Evolutionary conservation across 2,329 filamentous ascomycete genomes (phyloP).

Genomic region (Penicillium rolfsii): DNA sequence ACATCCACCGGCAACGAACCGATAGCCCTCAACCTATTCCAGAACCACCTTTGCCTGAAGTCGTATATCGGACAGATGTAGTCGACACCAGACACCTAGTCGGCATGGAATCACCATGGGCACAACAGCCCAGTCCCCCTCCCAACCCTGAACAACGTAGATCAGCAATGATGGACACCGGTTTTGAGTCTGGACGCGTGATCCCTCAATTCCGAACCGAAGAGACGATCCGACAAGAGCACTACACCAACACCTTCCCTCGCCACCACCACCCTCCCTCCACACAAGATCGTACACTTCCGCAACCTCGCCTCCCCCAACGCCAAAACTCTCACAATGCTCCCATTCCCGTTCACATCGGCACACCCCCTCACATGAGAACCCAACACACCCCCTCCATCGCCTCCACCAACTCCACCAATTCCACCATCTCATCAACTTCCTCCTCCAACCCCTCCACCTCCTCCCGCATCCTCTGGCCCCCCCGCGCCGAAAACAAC

Average conservation of each 20-base stretch:
- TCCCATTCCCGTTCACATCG: neutral
- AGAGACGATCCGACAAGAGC: neutral
- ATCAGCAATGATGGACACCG: neutral
- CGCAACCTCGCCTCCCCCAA: neutral
- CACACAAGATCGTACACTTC: neutral
- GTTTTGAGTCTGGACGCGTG: neutral
- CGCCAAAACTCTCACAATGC: neutral
- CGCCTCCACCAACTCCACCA: conserved; percentile 11
- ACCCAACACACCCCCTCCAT: conserved; percentile 11
- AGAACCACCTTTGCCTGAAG: neutral
- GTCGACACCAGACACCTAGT: neutral
- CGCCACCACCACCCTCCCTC: neutral
- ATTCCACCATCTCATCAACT: conserved; percentile 9
- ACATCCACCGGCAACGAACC: neutral
- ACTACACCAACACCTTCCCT: neutral
- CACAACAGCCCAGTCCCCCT: neutral
- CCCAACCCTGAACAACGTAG: neutral
- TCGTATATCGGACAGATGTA: neutral
- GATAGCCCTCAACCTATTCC: neutral
- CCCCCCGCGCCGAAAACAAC: conserved; percentile 41
- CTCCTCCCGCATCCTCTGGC: conserved; percentile 23
- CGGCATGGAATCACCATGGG: neutral
- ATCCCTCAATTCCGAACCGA: neutral
- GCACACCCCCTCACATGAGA: neutral
- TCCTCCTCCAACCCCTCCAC: conserved; percentile 11